Conservation (phyloP, 345 rosid species). For the Hibiscus tridactylites region DNA sequence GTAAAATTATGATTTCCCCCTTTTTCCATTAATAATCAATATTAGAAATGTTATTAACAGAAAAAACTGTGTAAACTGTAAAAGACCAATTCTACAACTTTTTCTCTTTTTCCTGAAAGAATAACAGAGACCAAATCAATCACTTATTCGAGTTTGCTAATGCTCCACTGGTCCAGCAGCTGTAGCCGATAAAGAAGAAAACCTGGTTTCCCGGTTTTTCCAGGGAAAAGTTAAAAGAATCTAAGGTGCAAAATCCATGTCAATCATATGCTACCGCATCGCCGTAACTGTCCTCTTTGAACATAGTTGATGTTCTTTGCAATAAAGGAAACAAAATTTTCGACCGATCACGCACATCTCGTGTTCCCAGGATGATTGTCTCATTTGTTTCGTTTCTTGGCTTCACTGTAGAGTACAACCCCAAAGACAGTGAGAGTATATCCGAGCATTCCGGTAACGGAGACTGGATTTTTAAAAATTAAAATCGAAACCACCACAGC, state of each 20-base stretch:
- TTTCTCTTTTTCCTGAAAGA: slow-evolving; percentile 26
- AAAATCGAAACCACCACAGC: slow-evolving; percentile 93
- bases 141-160: slow-evolving; percentile 29
- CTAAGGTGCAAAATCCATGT: slow-evolving; percentile 20
- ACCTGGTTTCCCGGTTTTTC: slow-evolving; percentile 21
- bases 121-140: slow-evolving; percentile 26
- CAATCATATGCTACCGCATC: slow-evolving; percentile 14
- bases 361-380: not conserved
- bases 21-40: slow-evolving; percentile 43
- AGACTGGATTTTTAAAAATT: slow-evolving; percentile 90
- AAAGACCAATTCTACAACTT: slow-evolving; percentile 29
- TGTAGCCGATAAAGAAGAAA: slow-evolving; percentile 24
- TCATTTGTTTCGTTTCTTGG: slow-evolving; percentile 91
- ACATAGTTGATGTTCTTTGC: slow-evolving; percentile 15
- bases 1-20: not conserved
- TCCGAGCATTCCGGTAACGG: slow-evolving; percentile 95
- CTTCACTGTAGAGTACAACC: slow-evolving; percentile 92
- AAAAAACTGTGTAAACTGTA: slow-evolving; percentile 16
- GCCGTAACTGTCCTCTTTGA: slow-evolving; percentile 11
- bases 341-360: not conserved
- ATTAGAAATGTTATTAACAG: slow-evolving; percentile 46
- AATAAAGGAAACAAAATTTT: slow-evolving; percentile 5
- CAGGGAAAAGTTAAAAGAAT: slow-evolving; percentile 17
- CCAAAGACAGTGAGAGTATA: slow-evolving; percentile 81
- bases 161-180: slow-evolving; percentile 31